Percentiles rank a stretch among this genome's conserved stretches.
Conservation (phyloP, 106 monocot species). For the Hemerocallis citrina region DNA sequence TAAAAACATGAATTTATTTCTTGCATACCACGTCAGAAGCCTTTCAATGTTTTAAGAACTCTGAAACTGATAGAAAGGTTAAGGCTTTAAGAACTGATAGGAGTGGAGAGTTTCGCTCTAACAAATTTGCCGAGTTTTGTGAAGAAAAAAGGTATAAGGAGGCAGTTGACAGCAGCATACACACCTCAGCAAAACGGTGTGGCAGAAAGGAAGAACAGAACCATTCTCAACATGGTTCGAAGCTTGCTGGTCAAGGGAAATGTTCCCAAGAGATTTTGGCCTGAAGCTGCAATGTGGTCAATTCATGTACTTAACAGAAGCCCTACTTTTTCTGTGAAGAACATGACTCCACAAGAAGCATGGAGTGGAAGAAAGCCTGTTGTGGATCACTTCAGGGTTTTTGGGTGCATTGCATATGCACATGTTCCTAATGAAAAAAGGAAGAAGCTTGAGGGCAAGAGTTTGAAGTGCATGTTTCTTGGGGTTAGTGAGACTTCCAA, state of each 20-base stretch:
- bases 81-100: neutral
- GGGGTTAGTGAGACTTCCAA: neutral
- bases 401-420: neutral
- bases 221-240: conserved; percentile 4
- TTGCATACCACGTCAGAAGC: neutral
- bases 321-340: neutral
- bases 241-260: conserved; percentile 3
- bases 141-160: neutral
- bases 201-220: neutral
- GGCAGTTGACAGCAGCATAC: neutral
- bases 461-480: neutral
- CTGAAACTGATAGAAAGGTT: neutral
- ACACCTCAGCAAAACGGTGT: conserved; percentile 6
- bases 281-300: neutral
- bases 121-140: conserved; percentile 3
- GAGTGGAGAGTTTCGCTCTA: neutral
- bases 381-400: neutral
- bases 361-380: neutral
- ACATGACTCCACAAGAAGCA: conserved; percentile 1
- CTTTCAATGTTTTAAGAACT: neutral
- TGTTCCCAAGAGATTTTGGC: conserved; percentile 6
- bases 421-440: neutral
- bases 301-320: conserved; percentile 11
- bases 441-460: neutral
- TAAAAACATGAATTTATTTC: conserved; percentile 3